Conservation (phyloP, 1,284 basidiomycete species). For the Stygiomarasmius scandens region DNA sequence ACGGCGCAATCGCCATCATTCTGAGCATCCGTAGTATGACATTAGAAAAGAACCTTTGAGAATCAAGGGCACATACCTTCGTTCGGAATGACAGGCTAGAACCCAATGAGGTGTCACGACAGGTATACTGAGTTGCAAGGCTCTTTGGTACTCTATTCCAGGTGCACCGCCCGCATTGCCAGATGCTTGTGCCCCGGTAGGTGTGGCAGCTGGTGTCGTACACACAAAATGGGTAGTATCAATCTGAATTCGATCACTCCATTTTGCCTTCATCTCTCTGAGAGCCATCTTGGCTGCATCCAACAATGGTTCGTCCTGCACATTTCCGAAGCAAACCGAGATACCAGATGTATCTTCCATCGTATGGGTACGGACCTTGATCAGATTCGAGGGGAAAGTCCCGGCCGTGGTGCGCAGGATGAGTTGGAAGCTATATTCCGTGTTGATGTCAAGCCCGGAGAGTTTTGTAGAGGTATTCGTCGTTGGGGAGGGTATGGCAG, state of each 20-base stretch:
- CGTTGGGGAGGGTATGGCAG: conserved; percentile 78
- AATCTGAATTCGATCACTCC: conserved; percentile 92
- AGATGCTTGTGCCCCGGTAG: conserved; percentile 58
- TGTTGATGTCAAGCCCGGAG: conserved; percentile 85
- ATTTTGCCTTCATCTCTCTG: conserved; percentile 82
- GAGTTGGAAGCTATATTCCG: conserved; percentile 91
- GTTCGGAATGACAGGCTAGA: conserved; percentile 80
- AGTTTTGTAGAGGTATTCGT: conserved; percentile 89
- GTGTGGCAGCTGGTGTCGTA: conserved; percentile 78
- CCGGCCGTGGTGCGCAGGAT: conserved; percentile 89
- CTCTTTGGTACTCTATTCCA: conserved; percentile 88
- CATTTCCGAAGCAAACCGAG: conserved; percentile 88
- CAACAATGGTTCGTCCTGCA: conserved; percentile 72
- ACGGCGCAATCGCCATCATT: conserved; percentile 84
- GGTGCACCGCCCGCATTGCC: conserved; percentile 57
- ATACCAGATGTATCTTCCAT: conserved; percentile 94
- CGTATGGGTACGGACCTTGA: conserved; percentile 86
- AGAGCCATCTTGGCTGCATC: conserved; percentile 81
- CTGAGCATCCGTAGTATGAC: conserved; percentile 41
- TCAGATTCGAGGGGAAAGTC: conserved; percentile 80
- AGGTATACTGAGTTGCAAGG: conserved; percentile 87
- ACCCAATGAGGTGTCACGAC: conserved; percentile 92
- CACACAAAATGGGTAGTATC: conserved; percentile 97
- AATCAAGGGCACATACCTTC: conserved; percentile 57
- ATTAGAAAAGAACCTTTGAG: conserved; percentile 4